These are phyloP conservation scores for Yamadazyma sp. DNA, from an alignment of 805 yeast genomes.

Conservation along the genomic window DNA sequence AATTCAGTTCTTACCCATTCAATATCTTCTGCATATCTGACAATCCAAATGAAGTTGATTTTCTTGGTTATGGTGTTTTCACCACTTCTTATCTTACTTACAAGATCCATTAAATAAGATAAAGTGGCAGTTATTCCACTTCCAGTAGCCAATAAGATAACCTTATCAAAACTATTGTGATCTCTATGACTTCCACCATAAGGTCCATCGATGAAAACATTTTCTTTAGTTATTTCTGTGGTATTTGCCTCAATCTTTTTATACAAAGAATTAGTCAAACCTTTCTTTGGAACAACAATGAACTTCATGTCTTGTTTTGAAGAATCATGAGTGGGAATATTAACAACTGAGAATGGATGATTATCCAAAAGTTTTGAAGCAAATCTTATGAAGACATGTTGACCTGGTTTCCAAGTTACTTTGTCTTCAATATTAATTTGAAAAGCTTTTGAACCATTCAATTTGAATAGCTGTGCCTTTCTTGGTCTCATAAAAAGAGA, in stretches of 20 bases:
- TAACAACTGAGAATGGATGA: conserved; percentile 55
- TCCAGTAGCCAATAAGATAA: conserved; percentile 45
- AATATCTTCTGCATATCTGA: conserved; percentile 28
- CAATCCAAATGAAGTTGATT: conserved; percentile 46
- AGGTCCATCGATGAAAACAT: conserved; percentile 52
- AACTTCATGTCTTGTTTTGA: conserved; percentile 35
- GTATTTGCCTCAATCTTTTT: conserved; percentile 25
- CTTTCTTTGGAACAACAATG: conserved; percentile 44
- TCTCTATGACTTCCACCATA: conserved; percentile 54
- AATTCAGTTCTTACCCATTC: conserved; percentile 42
- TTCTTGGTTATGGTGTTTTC: conserved; percentile 16
- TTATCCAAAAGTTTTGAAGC: conserved; percentile 43
- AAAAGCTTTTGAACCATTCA: conserved; percentile 22
- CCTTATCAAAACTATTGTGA: conserved; percentile 40
- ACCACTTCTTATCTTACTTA: conserved; percentile 15
- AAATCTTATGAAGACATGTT: conserved; percentile 50
- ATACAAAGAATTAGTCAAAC: conserved; percentile 41
- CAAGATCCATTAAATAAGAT: conserved; percentile 37
- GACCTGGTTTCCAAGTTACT: conserved; percentile 53
- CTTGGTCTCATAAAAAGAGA: conserved; percentile 37
- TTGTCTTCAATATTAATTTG: conserved; percentile 33
- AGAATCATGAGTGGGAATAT: conserved; percentile 19
- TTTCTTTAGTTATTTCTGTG: conserved; percentile 17
- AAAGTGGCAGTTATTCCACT: conserved; percentile 51
- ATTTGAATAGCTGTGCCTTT: conserved; percentile 25